Evolutionary conservation across 768 basidiomycete genomes (phyloP).

Genomic region (Multifurca ochricompacta): DNA sequence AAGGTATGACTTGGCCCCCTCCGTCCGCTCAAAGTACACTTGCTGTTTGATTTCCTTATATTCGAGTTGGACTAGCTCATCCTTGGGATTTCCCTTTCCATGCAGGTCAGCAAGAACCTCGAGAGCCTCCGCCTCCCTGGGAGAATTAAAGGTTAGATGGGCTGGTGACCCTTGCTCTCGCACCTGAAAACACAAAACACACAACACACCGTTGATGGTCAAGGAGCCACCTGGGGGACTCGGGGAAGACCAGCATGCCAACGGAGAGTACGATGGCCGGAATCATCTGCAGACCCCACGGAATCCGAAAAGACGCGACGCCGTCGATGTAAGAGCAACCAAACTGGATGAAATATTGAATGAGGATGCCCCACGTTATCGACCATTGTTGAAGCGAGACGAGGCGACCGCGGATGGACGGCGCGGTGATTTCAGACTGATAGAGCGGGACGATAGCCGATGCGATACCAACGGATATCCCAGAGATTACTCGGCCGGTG

Average conservation of each 20-base stretch:
- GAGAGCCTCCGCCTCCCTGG: conserved; percentile 53
- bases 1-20: conserved; percentile 63
- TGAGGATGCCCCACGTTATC: conserved; percentile 18
- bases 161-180: not conserved
- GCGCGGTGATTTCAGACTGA: conserved; percentile 43
- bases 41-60: conserved; percentile 57
- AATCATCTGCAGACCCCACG: conserved; percentile 75
- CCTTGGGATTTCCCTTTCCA: conserved; percentile 48
- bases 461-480: conserved; percentile 27
- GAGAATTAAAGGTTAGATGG: not conserved
- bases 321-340: conserved; percentile 62
- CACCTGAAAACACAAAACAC: not conserved
- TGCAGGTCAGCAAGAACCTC: conserved; percentile 71
- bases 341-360: conserved; percentile 1
- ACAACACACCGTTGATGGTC: conserved; percentile 50
- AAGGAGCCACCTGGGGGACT: conserved; percentile 64
- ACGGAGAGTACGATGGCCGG: conserved; percentile 61
- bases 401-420: conserved; percentile 25
- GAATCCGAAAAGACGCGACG: conserved; percentile 67
- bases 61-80: conserved; percentile 61
- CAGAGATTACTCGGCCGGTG: conserved; percentile 12
- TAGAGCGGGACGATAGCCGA: conserved; percentile 63
- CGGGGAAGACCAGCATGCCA: conserved; percentile 64
- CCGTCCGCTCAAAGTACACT: conserved; percentile 51
- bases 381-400: conserved; percentile 72